These are phyloP conservation scores for Zymoseptoria crescenta DNA, from an alignment of 2,329 filamentous ascomycete species.

Conservation along the genomic window DNA sequence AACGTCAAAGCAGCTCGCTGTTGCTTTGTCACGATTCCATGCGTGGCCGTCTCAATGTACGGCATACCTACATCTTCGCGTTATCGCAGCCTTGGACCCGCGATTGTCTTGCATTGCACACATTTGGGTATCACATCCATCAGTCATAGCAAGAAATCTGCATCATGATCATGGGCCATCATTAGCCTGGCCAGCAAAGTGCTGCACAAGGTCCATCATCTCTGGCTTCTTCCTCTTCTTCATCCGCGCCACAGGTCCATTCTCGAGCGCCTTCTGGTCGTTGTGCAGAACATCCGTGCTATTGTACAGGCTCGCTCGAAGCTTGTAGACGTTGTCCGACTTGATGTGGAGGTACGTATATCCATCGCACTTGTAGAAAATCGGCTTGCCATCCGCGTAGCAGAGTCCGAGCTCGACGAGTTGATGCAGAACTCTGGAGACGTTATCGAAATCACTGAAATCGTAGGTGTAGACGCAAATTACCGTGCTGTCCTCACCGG, in stretches of 20 bases:
- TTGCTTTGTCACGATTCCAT: no score
- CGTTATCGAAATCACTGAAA: slow-evolving; percentile 61
- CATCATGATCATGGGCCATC: neutral
- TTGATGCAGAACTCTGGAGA: slow-evolving; percentile 57
- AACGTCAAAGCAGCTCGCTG: no score
- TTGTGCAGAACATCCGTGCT: slow-evolving; percentile 29
- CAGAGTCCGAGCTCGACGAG: slow-evolving; percentile 55
- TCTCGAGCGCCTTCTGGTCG: slow-evolving; percentile 10
- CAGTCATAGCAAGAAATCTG: neutral
- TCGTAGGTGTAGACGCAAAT: slow-evolving; percentile 74
- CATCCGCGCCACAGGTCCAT: slow-evolving; percentile 14
- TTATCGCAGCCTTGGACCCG: neutral
- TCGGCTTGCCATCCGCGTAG: slow-evolving; percentile 34
- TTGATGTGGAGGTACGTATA: slow-evolving; percentile 40
- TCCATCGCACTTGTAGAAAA: slow-evolving; percentile 73
- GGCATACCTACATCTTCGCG: neutral
- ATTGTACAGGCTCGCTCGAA: slow-evolving; percentile 38
- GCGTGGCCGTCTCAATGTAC: no score
- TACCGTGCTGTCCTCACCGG: slow-evolving; percentile 35
- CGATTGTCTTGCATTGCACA: neutral
- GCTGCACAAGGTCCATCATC: slow-evolving; percentile 4
- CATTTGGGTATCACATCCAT: neutral
- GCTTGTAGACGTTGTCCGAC: slow-evolving; percentile 33
- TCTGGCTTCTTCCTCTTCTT: slow-evolving; percentile 6
- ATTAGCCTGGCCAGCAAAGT: slow-evolving; percentile 5